These are phyloP conservation scores for Penicillium sp. DNA, from an alignment of 2,329 filamentous ascomycete genomes.

Conservation along the genomic window DNA sequence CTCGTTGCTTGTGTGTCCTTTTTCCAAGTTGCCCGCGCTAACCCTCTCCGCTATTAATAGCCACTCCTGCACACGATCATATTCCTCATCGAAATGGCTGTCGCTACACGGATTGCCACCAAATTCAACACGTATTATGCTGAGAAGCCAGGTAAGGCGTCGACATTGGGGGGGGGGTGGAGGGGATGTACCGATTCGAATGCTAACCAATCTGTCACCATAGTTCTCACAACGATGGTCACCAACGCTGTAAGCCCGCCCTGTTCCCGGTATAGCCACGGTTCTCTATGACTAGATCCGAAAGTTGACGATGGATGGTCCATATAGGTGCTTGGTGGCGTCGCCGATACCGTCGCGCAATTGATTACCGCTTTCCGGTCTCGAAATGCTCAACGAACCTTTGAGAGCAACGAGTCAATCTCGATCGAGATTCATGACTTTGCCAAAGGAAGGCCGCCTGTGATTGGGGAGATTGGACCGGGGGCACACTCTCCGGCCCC, in stretches of 20 bases:
- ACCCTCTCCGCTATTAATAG: slow-evolving; percentile 53
- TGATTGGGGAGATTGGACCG: slow-evolving; percentile 68
- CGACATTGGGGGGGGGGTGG: slow-evolving; percentile 6
- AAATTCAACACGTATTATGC: slow-evolving; percentile 96
- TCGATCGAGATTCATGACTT: slow-evolving; percentile 89
- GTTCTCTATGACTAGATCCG: neutral
- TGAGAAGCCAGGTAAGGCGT: slow-evolving; percentile 74
- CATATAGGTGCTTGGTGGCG: slow-evolving; percentile 75
- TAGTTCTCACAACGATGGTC: slow-evolving; percentile 97
- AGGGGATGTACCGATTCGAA: slow-evolving; percentile 1
- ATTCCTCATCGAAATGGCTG: slow-evolving; percentile 84
- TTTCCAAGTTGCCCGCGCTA: slow-evolving; percentile 11
- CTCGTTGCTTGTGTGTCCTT: neutral
- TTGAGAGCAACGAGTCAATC: slow-evolving; percentile 67
- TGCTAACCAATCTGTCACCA: slow-evolving; percentile 24
- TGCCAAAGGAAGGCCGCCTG: slow-evolving; percentile 74
- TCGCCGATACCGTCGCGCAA: slow-evolving; percentile 95
- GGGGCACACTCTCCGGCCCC: slow-evolving; percentile 69
- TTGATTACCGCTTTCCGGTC: slow-evolving; percentile 75
- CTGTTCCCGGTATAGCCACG: neutral
- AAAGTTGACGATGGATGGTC: slow-evolving; percentile 17
- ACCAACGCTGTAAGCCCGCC: slow-evolving; percentile 76
- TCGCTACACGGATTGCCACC: slow-evolving; percentile 77
- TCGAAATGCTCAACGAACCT: slow-evolving; percentile 63
- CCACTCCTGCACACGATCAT: slow-evolving; percentile 84